phyloP scores from a whole-genome alignment of 495 filamentous ascomycete species.

The Penicillium flavigenum region DNA sequence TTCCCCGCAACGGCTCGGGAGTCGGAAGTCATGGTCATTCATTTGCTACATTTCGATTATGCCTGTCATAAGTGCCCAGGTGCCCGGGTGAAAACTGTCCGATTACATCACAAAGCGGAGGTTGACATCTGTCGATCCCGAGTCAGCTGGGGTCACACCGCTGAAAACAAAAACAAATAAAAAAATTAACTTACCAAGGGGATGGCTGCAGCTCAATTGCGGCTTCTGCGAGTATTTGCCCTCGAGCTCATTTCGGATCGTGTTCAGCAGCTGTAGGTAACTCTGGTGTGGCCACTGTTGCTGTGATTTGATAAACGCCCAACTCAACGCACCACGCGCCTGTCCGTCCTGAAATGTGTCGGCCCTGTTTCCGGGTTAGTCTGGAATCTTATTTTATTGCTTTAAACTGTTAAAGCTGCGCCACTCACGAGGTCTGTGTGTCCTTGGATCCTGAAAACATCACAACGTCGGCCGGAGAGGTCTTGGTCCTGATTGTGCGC shows the following conservation, averaged over 20 bases:
- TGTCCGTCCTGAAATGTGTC: slow-evolving; percentile 61
- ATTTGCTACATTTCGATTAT: slow-evolving; percentile 6
- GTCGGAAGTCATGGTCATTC: slow-evolving; percentile 1
- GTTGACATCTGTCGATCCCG: slow-evolving; percentile 35
- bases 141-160: slow-evolving; percentile 20
- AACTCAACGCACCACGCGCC: slow-evolving; percentile 95
- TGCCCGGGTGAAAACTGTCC: neutral
- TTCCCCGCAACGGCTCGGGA: slow-evolving; percentile 2
- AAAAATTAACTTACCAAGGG: slow-evolving; percentile 65
- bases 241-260: slow-evolving; percentile 86
- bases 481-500: slow-evolving; percentile 80
- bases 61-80: neutral
- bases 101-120: slow-evolving; percentile 47
- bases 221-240: slow-evolving; percentile 95
- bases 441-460: slow-evolving; percentile 99
- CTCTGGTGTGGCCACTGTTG: slow-evolving; percentile 95
- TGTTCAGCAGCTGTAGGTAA: slow-evolving; percentile 91
- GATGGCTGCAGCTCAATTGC: slow-evolving; percentile 95
- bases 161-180: too few relatives aligned
- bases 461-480: slow-evolving; percentile 90
- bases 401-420: neutral
- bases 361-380: slow-evolving; percentile 25
- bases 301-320: slow-evolving; percentile 89
- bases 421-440: slow-evolving; percentile 68
- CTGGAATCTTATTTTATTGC: neutral